phyloP scores from a whole-genome alignment of 345 rosid genomes.

The Fremontodendron californicum region DNA sequence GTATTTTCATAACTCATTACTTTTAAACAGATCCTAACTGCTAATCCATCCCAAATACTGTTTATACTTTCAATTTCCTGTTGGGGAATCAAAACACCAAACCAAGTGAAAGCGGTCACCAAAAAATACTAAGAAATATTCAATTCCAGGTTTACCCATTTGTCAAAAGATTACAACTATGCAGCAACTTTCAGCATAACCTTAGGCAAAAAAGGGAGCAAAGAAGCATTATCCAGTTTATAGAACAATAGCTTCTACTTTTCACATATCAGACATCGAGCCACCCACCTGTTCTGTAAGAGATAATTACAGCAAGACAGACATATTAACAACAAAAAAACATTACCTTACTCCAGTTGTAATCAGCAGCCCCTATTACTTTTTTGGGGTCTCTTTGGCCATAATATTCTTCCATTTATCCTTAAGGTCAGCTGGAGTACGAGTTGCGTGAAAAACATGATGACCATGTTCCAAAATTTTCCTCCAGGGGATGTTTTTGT shows the following conservation, averaged over 20 bases:
- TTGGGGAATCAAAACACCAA: neutral
- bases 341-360: neutral
- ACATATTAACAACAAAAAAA: neutral
- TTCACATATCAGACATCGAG: neutral
- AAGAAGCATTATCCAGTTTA: neutral
- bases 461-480: constrained; percentile 69
- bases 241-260: neutral
- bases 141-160: neutral
- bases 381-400: constrained; percentile 16
- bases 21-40: neutral
- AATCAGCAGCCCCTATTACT: neutral
- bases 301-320: neutral
- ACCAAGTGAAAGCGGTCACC: neutral
- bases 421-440: constrained; percentile 68
- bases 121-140: neutral
- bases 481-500: constrained; percentile 76
- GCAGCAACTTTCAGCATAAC: neutral
- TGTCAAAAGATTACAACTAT: neutral
- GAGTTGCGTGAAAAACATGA: constrained; percentile 48
- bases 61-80: neutral
- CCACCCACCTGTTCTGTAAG: neutral
- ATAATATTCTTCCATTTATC: constrained; percentile 67
- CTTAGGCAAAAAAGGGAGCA: neutral
- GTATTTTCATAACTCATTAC: neutral
- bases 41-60: neutral